These are phyloP conservation scores for Physcia stellaris DNA, from an alignment of 495 filamentous ascomycete species.

Conservation along the genomic window DNA sequence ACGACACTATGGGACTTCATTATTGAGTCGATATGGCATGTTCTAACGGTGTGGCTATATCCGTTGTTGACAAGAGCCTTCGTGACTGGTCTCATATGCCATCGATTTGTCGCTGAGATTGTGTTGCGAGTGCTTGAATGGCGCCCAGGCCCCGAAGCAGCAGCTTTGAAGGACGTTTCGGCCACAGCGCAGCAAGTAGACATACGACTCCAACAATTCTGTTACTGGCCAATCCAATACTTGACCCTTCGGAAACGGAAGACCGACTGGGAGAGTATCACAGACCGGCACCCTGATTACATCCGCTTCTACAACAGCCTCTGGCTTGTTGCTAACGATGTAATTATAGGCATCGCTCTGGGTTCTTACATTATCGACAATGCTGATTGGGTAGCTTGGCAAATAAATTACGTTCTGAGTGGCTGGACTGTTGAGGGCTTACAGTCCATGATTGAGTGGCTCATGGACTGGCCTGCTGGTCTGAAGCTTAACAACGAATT, in stretches of 20 bases:
- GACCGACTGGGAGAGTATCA: slow-evolving; percentile 90
- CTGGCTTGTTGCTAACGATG: slow-evolving; percentile 97
- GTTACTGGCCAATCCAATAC: slow-evolving; percentile 98
- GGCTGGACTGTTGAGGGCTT: slow-evolving; percentile 83
- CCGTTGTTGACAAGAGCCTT: slow-evolving; percentile 63
- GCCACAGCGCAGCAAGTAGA: slow-evolving; percentile 98
- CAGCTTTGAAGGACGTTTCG: slow-evolving; percentile 87
- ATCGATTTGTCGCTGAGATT: slow-evolving; percentile 68
- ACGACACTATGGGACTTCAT: slow-evolving; percentile 67
- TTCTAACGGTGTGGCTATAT: slow-evolving; percentile 63
- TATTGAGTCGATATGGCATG: slow-evolving; percentile 51
- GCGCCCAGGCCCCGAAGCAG: slow-evolving; percentile 64
- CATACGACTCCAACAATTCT: slow-evolving; percentile 95
- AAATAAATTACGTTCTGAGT: slow-evolving; percentile 64
- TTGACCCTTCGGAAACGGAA: slow-evolving; percentile 76
- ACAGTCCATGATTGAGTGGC: slow-evolving; percentile 81
- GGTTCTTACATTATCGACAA: slow-evolving; percentile 98
- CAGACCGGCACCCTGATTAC: slow-evolving; percentile 91
- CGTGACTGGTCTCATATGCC: slow-evolving; percentile 62
- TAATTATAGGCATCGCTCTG: slow-evolving; percentile 94
- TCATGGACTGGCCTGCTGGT: slow-evolving; percentile 96
- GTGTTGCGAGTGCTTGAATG: slow-evolving; percentile 75
- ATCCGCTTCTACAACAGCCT: slow-evolving; percentile 98
- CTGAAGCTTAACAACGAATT: slow-evolving; percentile 94
- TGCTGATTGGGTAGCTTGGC: slow-evolving; percentile 65